These are phyloP conservation scores for Starmerella bombicola DNA, from an alignment of 805 yeast species.

Conservation along the genomic window DNA sequence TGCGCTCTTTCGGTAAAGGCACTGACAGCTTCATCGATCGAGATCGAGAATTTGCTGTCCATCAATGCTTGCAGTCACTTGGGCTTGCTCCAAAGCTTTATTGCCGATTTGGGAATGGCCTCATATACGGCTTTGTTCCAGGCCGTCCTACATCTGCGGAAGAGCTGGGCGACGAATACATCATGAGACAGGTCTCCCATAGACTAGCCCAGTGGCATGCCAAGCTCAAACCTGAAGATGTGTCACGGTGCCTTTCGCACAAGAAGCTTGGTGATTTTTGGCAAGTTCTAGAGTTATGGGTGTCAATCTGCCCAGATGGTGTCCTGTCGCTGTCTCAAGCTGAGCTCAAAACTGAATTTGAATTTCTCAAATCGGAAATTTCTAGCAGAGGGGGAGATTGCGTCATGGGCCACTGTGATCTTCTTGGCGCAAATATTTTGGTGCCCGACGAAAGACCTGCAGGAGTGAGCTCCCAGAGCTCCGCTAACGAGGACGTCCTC, in stretches of 20 bases:
- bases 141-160: slow-evolving; percentile 49
- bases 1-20: slow-evolving; percentile 64
- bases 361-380: slow-evolving; percentile 40
- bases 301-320: slow-evolving; percentile 44
- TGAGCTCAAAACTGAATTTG: slow-evolving; percentile 39
- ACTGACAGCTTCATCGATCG: slow-evolving; percentile 61
- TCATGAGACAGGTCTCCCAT: slow-evolving; percentile 50
- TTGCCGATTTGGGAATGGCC: slow-evolving; percentile 59
- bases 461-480: neutral
- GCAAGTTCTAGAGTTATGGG: slow-evolving; percentile 53
- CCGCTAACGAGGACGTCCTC: neutral
- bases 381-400: slow-evolving; percentile 35
- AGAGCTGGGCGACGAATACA: slow-evolving; percentile 37
- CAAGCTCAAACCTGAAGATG: slow-evolving; percentile 26
- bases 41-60: slow-evolving; percentile 61
- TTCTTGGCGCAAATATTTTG: slow-evolving; percentile 61
- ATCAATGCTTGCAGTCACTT: slow-evolving; percentile 45
- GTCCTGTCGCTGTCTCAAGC: slow-evolving; percentile 29
- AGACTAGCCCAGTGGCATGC: slow-evolving; percentile 63
- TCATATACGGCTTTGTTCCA: slow-evolving; percentile 54
- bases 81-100: slow-evolving; percentile 56
- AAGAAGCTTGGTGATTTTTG: slow-evolving; percentile 36
- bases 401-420: slow-evolving; percentile 60
- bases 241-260: slow-evolving; percentile 4
- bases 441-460: slow-evolving; percentile 33